phyloP scores from a whole-genome alignment of 148 eudicot genomes.

The Amaranthus hypochondriacus region DNA sequence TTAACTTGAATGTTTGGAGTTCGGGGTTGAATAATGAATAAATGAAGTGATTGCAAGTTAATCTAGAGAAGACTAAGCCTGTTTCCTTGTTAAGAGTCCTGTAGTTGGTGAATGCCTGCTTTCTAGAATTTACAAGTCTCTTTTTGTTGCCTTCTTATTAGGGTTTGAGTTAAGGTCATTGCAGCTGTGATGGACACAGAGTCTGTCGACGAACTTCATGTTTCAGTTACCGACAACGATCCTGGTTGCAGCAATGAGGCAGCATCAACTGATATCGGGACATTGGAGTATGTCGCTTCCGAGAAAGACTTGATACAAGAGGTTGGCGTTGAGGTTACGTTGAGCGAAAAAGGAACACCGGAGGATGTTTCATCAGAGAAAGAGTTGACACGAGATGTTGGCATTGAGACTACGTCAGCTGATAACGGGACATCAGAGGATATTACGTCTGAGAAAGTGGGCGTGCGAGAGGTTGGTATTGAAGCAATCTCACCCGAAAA shows the following conservation, averaged over 20 bases:
- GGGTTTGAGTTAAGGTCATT: constrained; percentile 3
- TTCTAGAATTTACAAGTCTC: background rate
- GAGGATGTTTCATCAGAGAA: too few relatives aligned
- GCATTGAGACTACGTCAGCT: too few relatives aligned
- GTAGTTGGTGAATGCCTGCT: background rate
- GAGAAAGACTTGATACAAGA: constrained; percentile 19
- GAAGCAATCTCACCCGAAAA: constrained; percentile 35
- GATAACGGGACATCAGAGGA: too few relatives aligned
- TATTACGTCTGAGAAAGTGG: too few relatives aligned
- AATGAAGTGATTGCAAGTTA: background rate
- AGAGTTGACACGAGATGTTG: too few relatives aligned
- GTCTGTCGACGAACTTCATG: constrained; percentile 28
- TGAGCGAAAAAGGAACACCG: too few relatives aligned
- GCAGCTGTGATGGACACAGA: constrained; percentile 40
- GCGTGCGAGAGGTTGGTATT: constrained; percentile 8
- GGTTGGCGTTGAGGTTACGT: constrained; percentile 12
- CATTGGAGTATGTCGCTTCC: constrained; percentile 17
- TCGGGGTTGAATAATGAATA: background rate
- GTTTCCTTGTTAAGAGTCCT: background rate
- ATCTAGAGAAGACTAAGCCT: background rate
- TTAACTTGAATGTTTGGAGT: background rate
- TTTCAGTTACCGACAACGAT: constrained; percentile 36
- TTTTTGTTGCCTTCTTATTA: constrained; percentile 9
- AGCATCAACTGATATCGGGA: constrained; percentile 29
- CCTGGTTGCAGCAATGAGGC: constrained; percentile 40